Percentiles rank a stretch among this genome's conserved stretches.
Evolutionary conservation across 805 yeast genomes (phyloP).

Genomic region (Candida odintsovae): DNA sequence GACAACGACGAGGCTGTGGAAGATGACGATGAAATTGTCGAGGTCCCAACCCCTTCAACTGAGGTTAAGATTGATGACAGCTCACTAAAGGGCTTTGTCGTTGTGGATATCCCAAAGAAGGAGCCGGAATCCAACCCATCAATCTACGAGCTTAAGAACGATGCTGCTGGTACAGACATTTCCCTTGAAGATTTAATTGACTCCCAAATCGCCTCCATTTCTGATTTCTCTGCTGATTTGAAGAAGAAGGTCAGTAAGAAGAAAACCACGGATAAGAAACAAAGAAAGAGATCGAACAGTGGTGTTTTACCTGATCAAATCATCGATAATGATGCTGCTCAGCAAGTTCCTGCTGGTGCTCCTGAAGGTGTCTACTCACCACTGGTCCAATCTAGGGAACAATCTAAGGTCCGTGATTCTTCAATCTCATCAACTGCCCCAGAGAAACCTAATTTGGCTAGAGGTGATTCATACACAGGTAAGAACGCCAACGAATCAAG

Average conservation of each 20-base stretch:
- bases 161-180: conserved; percentile 9
- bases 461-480: conserved; percentile 72
- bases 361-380: conserved; percentile 37
- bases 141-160: conserved; percentile 18
- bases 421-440: not conserved
- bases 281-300: not conserved
- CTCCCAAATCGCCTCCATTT: conserved; percentile 25
- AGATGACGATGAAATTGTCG: not conserved
- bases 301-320: conserved; percentile 27
- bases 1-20: not conserved
- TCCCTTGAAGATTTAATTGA: conserved; percentile 25
- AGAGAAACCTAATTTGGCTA: conserved; percentile 58
- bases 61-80: conserved; percentile 12
- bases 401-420: conserved; percentile 12
- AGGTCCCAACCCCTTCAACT: not conserved
- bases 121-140: conserved; percentile 8
- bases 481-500: conserved; percentile 32
- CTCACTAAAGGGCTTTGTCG: conserved; percentile 18
- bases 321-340: conserved; percentile 31
- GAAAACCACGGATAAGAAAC: not conserved
- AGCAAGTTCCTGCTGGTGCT: conserved; percentile 40
- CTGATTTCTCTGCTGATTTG: conserved; percentile 17
- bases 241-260: conserved; percentile 12
- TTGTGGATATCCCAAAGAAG: conserved; percentile 16
- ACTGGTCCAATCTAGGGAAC: conserved; percentile 24